These are phyloP conservation scores for Cinchona pubescens DNA, from an alignment of 257 asterid species.

Conservation along the genomic window DNA sequence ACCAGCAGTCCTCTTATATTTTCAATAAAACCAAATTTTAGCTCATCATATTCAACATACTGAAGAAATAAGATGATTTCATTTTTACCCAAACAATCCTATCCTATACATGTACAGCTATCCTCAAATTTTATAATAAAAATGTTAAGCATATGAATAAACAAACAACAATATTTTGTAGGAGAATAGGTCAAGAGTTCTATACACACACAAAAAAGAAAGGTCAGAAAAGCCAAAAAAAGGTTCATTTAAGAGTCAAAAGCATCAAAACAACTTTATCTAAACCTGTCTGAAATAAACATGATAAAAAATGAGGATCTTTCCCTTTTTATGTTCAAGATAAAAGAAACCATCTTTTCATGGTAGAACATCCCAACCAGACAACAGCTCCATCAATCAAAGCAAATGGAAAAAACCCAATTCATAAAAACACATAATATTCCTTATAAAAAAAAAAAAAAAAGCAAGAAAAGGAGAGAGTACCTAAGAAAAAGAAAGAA, in stretches of 20 bases:
- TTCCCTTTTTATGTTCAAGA: conserved; percentile 25
- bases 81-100: conserved; percentile 1
- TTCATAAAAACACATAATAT: conserved; percentile 17
- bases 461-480: neutral
- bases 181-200: neutral
- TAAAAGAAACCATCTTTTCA: conserved; percentile 14
- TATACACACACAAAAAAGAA: neutral
- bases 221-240: conserved; percentile 15
- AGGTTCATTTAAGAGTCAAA: conserved; percentile 7
- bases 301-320: conserved; percentile 17
- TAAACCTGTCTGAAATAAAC: conserved; percentile 22
- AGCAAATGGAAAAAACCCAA: conserved; percentile 23
- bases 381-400: neutral
- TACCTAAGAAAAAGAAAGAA: conserved; percentile 14
- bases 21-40: conserved; percentile 1
- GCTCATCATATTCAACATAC: neutral
- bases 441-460: neutral
- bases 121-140: neutral
- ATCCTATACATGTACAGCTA: neutral
- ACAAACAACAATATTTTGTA: neutral
- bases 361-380: conserved; percentile 7
- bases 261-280: conserved; percentile 1
- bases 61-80: neutral
- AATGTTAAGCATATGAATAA: neutral
- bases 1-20: neutral